These are phyloP conservation scores for Nepenthes alata DNA, from an alignment of 179 eudicot genomes.

Conservation along the genomic window DNA sequence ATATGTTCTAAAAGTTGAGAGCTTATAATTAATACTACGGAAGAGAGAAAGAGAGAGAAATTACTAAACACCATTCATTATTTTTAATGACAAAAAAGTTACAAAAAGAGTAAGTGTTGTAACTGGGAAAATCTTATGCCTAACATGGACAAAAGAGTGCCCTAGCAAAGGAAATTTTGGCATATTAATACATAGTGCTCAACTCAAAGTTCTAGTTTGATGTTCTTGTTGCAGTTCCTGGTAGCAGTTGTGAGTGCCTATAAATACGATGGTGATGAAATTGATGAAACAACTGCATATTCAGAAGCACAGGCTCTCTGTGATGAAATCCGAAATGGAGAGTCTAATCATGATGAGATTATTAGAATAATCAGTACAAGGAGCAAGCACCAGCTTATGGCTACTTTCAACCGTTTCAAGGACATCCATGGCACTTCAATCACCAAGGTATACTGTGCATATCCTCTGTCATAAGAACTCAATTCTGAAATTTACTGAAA, in stretches of 20 bases:
- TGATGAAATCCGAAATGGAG: conserved; percentile 29
- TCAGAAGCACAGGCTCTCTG: conserved; percentile 54
- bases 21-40: too few species aligned
- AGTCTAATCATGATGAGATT: conserved; percentile 45
- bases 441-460: conserved; percentile 30
- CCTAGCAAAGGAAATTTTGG: too few species aligned
- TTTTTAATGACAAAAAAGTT: too few species aligned
- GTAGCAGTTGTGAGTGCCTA: conserved; percentile 51
- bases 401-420: conserved; percentile 61
- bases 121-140: too few species aligned
- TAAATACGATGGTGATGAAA: conserved; percentile 62
- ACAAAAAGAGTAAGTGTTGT: too few species aligned
- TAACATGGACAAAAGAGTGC: too few species aligned
- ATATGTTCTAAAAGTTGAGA: too few species aligned
- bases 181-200: too few species aligned
- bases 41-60: too few species aligned
- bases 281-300: conserved; percentile 34
- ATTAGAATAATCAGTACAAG: conserved; percentile 61
- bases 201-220: not conserved
- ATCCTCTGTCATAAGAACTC: not conserved
- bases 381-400: conserved; percentile 57
- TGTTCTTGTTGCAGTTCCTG: conserved; percentile 38
- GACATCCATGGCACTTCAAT: conserved; percentile 55
- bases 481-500: too few species aligned
- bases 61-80: too few species aligned